These are phyloP conservation scores for Pythium folliculosum DNA, from an alignment of 352 stramenopile species.

Conservation along the genomic window DNA sequence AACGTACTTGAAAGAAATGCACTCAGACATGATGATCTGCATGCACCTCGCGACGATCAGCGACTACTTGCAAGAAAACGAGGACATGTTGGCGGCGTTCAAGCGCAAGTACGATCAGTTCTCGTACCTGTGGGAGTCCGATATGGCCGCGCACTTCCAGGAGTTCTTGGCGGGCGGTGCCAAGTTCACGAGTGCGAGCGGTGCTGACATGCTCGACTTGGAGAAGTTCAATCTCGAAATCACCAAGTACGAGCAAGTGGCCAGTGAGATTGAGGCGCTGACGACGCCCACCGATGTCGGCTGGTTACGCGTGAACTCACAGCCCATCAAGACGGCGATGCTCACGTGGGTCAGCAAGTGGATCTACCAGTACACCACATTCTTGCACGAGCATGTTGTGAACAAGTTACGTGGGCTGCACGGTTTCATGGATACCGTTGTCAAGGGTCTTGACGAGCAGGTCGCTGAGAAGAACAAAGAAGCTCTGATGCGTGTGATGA, in stretches of 20 bases:
- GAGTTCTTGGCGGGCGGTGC: slow-evolving; percentile 83
- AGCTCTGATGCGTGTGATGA: slow-evolving; percentile 97
- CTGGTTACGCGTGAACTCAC: slow-evolving; percentile 97
- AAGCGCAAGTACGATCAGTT: slow-evolving; percentile 95
- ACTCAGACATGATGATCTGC: slow-evolving; percentile 95
- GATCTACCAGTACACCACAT: slow-evolving; percentile 95
- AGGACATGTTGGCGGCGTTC: slow-evolving; percentile 91
- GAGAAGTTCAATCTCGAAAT: slow-evolving; percentile 96
- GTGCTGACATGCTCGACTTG: slow-evolving; percentile 90
- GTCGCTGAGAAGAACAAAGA: slow-evolving; percentile 93
- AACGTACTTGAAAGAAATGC: slow-evolving; percentile 97
- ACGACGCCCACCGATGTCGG: slow-evolving; percentile 93
- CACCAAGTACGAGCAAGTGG: slow-evolving; percentile 94
- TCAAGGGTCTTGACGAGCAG: slow-evolving; percentile 89
- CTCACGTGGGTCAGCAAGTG: slow-evolving; percentile 96
- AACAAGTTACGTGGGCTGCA: slow-evolving; percentile 86
- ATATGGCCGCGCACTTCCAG: slow-evolving; percentile 92
- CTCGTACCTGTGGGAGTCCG: slow-evolving; percentile 95
- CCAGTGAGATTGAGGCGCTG: slow-evolving; percentile 88
- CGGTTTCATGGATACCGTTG: slow-evolving; percentile 93
- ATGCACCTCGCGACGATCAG: slow-evolving; percentile 94
- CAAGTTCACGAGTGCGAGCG: slow-evolving; percentile 65
- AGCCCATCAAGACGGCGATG: slow-evolving; percentile 96
- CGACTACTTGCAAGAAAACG: slow-evolving; percentile 92
- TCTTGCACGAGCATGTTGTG: slow-evolving; percentile 92